Base-by-base conservation (phyloP, 495 filamentous ascomycete genomes). In the Amphirosellinia nigrospora region DNA sequence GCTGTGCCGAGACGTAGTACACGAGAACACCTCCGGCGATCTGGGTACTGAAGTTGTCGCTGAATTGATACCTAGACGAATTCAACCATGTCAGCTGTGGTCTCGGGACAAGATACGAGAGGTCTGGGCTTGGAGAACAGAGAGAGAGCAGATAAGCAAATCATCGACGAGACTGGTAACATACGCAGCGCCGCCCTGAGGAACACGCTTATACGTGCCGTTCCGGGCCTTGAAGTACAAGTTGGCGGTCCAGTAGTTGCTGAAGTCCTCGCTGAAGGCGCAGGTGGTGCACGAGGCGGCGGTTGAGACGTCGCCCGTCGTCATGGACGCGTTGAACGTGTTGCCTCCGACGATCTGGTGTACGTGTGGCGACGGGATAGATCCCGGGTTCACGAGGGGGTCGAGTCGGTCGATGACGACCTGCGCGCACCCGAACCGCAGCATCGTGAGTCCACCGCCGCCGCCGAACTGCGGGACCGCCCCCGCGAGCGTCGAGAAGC, bases 241-340 rank as follows among this genome's bases (percentile, higher is more conserved):
- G 75, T 80, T 81, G 52, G 84, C 84, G 0, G 84, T 86, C 84
- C 84, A 86, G 80, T 86, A 86, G 79, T 86, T 86, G 66, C 77
- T 79, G 62, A 83, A 77, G 65, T 85, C 82, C 68, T 85, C 78
- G 32, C 78, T 72, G 66, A 84, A 84, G 38, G 75, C 76, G 70
- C 82, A 84, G 1, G 79, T 80, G 0, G 82, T 84, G 75, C 82
- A 84, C 13, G 52, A 72, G 11, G 82, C 78, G 13, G 74, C 62
- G 30, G 66, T 69, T 19, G 82, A 73, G 38, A 83, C 79, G 64
- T 85, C 82, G 23, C 73, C 75, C 28, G 79, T 80, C 2, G 81
- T 78, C 79, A 84, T 83, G 39, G 78, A 77, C 0, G 79, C 80
- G 73, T 83, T 83, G 79, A 84, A 83, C 41, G 73, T 79, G 60